phyloP scores from a whole-genome alignment of 305 asterid genomes.

The Petunia hybrid region DNA sequence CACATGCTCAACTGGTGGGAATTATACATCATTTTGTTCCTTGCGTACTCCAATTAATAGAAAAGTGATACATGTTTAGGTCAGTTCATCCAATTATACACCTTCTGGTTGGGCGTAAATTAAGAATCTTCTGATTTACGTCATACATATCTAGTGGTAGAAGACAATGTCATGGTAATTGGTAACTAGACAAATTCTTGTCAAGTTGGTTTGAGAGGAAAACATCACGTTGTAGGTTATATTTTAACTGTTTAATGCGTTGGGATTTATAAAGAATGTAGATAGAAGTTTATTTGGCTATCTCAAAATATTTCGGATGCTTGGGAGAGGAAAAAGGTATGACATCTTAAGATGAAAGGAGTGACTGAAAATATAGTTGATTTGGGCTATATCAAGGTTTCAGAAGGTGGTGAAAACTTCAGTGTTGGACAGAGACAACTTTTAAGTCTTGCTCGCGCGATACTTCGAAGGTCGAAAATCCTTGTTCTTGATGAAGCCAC shows the following conservation, averaged over 20 bases:
- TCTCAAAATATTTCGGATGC: conserved; percentile 11
- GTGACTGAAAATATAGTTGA: neutral
- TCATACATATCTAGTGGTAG: conserved; percentile 15
- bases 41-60: neutral
- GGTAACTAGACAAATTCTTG: neutral
- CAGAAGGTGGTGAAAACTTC: conserved; percentile 92
- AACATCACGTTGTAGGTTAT: conserved; percentile 15
- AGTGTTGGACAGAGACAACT: conserved; percentile 95
- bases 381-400: conserved; percentile 55
- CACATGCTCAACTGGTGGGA: neutral
- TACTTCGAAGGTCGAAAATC: conserved; percentile 88
- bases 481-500: conserved; percentile 97
- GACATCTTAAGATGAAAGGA: neutral
- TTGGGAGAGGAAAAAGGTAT: neutral
- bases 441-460: conserved; percentile 83
- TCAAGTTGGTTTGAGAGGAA: neutral
- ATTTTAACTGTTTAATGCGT: neutral
- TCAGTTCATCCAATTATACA: neutral
- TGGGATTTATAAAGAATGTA: conserved; percentile 7
- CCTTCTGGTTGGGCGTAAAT: neutral
- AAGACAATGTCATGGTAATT: conserved; percentile 23
- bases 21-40: neutral
- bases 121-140: neutral
- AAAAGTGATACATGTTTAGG: neutral
- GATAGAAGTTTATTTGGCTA: conserved; percentile 2